Evolutionary conservation across 208 protist genomes (phyloP), one percentile per base, ranked within the genome.

Genomic region (Porcisia deanei): DNA sequence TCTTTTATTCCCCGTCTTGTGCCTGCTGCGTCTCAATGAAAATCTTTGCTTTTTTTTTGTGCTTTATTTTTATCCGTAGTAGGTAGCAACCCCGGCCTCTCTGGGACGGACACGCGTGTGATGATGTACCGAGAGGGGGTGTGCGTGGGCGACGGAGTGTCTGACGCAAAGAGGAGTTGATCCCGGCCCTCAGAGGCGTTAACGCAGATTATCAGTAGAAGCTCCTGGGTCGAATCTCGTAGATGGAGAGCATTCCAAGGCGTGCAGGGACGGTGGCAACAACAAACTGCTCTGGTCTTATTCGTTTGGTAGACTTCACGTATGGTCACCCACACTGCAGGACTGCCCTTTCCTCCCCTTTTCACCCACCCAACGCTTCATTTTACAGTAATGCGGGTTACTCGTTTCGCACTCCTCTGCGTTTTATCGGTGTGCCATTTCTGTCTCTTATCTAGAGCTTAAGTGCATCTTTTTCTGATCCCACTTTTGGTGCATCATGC

Each of bases 21-120:
- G 63, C 7, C 22, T 67, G 30, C 12, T 22, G 25, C 47, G 22
- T 43, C 60, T 45, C 39, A 67, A 47, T 1, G 39, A 47, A 30
- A 43, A 1, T 47, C 25, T 34, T 25, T 30, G 34, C 39, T 75
- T 84, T 72, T 61, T 75, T 9, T 73, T 80, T 57, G 37, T 39
- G n/a, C 55, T 77, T 45, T 73, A 14, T 58, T 25, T n/a, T 41
- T 43, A 37, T 20, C 10, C 47, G 47, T 52, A 12, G 8, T 52
- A 47, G 47, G 39, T 52, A 67, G 41, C 20, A 18, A 16, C 4
- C 34, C 16, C 16, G 37, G 10, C 9, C 20, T 67, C 25, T 52
- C 41, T 49, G 63, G 20, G 7, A 30, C 3, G 63, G 20, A 2
- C 8, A 18, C 41, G 41, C 47, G 9, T 63, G 63, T 67, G 63